These are phyloP conservation scores for Salix caprea DNA, from an alignment of 345 rosid species.

Conservation along the genomic window DNA sequence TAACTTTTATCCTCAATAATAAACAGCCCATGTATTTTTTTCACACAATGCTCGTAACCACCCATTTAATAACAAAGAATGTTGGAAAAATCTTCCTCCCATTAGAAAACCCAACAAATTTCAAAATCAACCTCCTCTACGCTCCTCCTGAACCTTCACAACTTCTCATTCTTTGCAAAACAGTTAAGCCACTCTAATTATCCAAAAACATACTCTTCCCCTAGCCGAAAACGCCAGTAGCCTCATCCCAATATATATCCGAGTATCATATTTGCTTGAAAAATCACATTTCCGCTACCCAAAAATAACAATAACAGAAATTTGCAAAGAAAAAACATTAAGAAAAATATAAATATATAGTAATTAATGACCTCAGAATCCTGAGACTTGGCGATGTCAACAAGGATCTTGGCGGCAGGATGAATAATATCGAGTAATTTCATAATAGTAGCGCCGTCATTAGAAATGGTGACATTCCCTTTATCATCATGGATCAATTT, in stretches of 20 bases:
- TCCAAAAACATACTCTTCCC: background rate
- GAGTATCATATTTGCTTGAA: background rate
- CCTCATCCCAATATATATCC: background rate
- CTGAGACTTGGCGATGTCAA: constrained; percentile 97
- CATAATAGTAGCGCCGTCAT: constrained; percentile 98
- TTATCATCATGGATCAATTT: constrained; percentile 96
- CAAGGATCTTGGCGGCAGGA: constrained; percentile 99
- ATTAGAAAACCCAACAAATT: background rate
- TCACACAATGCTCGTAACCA: background rate
- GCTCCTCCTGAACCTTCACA: background rate
- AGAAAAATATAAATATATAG: background rate
- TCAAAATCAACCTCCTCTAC: background rate
- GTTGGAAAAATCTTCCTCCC: background rate
- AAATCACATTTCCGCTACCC: background rate
- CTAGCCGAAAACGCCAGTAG: background rate
- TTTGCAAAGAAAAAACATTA: background rate
- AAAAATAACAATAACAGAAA: background rate
- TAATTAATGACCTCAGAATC: constrained; percentile 77
- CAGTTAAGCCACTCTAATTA: background rate
- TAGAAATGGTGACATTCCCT: constrained; percentile 87
- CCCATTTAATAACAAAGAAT: background rate
- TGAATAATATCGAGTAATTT: constrained; percentile 93
- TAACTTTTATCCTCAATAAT: background rate
- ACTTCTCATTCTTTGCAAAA: background rate
- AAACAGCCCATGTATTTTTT: background rate